Conservation (phyloP, 805 yeast genomes). For the baker's yeast (Saccharomyces cerevisiae) region DNA sequence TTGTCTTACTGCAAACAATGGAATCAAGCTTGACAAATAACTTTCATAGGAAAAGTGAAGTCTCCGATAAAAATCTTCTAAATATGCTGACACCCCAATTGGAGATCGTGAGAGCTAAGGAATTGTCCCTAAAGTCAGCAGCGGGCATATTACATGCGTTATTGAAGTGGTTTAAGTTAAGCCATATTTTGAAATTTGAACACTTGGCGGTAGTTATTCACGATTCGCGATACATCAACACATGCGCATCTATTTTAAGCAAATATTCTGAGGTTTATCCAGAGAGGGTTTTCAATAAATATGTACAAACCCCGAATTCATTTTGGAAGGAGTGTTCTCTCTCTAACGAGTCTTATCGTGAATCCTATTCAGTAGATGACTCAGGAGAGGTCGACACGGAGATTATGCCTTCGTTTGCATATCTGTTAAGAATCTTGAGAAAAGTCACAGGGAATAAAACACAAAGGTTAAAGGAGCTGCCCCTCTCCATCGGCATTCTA, state of each 20-base stretch:
- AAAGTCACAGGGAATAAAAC: constrained; percentile 58
- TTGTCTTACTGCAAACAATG: constrained; percentile 57
- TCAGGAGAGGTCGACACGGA: constrained; percentile 1
- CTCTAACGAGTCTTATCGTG: constrained; percentile 7
- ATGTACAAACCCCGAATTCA: constrained; percentile 11
- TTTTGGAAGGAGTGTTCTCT: constrained; percentile 27
- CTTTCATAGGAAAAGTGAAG: constrained; percentile 15
- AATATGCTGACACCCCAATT: constrained; percentile 28
- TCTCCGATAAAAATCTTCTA: constrained; percentile 3
- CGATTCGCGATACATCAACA: constrained; percentile 52
- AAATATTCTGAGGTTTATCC: constrained; percentile 24
- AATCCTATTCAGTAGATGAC: neutral
- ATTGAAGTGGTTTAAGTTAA: constrained; percentile 68
- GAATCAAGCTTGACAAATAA: constrained; percentile 37
- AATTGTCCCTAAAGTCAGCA: constrained; percentile 50
- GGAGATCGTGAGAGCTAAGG: constrained; percentile 55
- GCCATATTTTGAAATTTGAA: constrained; percentile 73
- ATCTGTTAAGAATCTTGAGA: constrained; percentile 42
- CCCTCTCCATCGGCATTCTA: constrained; percentile 26
- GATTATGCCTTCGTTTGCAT: constrained; percentile 17
- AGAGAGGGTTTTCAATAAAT: constrained; percentile 26
- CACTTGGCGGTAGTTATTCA: constrained; percentile 61
- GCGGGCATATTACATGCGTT: constrained; percentile 46
- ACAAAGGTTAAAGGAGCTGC: constrained; percentile 44
- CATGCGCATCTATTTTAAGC: constrained; percentile 19